Conservation (phyloP, 805 yeast genomes). For the Ogataea philodendri region DNA sequence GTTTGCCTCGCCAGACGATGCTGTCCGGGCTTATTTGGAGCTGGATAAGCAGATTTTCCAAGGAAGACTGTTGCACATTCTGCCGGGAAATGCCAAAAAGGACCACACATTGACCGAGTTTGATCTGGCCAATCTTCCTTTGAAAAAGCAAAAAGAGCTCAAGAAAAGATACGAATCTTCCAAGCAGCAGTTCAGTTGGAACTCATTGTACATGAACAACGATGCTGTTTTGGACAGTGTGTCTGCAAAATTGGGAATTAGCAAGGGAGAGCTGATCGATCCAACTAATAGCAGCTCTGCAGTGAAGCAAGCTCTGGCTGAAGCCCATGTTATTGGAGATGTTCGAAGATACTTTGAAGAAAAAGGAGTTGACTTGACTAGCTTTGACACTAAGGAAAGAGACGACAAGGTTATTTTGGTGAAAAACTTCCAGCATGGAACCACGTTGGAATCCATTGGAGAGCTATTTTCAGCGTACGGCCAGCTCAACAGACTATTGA, state of each 20-base stretch:
- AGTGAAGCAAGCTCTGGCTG: conserved; percentile 95
- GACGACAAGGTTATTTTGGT: conserved; percentile 81
- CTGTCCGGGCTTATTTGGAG: conserved; percentile 67
- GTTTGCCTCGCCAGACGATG: conserved; percentile 66
- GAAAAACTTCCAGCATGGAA: conserved; percentile 89
- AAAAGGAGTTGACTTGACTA: conserved; percentile 79
- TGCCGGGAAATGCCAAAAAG: conserved; percentile 82
- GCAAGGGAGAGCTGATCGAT: conserved; percentile 81
- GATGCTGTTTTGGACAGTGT: conserved; percentile 93
- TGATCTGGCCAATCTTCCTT: conserved; percentile 84
- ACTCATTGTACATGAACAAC: conserved; percentile 82
- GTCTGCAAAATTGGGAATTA: conserved; percentile 77
- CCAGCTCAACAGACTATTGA: conserved; percentile 69
- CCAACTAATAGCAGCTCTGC: conserved; percentile 86
- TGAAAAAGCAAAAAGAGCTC: conserved; percentile 86
- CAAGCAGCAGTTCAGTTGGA: conserved; percentile 90
- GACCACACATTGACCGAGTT: conserved; percentile 85
- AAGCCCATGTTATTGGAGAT: conserved; percentile 90
- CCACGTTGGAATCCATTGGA: conserved; percentile 74
- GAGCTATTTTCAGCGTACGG: conserved; percentile 83
- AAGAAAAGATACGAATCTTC: conserved; percentile 82
- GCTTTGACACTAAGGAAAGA: conserved; percentile 64
- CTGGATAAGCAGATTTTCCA: conserved; percentile 90
- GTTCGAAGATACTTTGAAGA: conserved; percentile 83
- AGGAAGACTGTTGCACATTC: conserved; percentile 86